Conservation (phyloP, 2,329 filamentous ascomycete species). For the Teratosphaeria zuluensis region DNA sequence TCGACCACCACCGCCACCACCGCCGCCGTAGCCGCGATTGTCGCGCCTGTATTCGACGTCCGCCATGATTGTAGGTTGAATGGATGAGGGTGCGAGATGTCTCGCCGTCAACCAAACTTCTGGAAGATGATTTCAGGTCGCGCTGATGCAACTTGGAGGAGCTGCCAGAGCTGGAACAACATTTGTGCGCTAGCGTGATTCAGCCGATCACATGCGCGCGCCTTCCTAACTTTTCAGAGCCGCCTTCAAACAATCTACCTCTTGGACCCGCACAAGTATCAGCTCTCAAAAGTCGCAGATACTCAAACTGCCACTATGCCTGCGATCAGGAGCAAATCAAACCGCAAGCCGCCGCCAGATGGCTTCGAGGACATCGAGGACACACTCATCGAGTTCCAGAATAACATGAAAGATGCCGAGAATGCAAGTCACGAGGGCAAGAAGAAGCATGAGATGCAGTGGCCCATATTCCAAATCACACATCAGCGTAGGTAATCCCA, state of each 20-base stretch:
- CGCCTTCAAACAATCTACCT: background rate
- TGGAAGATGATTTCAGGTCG: background rate
- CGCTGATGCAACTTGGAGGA: background rate
- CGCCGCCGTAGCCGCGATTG: constrained; percentile 14
- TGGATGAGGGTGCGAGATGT: background rate
- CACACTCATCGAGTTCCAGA: constrained; percentile 72
- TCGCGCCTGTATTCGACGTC: constrained; percentile 23
- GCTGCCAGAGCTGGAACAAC: background rate
- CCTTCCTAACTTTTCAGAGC: background rate
- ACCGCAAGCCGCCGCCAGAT: constrained; percentile 72
- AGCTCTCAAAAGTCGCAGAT: background rate
- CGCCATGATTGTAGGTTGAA: constrained; percentile 14
- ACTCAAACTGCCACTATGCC: constrained; percentile 50
- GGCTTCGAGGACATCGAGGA: constrained; percentile 85
- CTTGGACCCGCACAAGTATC: background rate
- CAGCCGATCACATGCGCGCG: background rate
- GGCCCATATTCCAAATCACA: constrained; percentile 95
- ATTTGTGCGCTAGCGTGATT: background rate
- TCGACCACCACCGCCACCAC: constrained; percentile 38
- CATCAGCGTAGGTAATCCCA: constrained; percentile 61
- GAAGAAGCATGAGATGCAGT: constrained; percentile 84
- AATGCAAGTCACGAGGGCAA: constrained; percentile 71
- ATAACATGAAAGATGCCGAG: constrained; percentile 93
- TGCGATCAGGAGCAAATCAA: constrained; percentile 62
- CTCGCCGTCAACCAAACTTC: background rate